phyloP scores from a whole-genome alignment of 1,284 basidiomycete genomes.

The Marasmius tenuissimus region DNA sequence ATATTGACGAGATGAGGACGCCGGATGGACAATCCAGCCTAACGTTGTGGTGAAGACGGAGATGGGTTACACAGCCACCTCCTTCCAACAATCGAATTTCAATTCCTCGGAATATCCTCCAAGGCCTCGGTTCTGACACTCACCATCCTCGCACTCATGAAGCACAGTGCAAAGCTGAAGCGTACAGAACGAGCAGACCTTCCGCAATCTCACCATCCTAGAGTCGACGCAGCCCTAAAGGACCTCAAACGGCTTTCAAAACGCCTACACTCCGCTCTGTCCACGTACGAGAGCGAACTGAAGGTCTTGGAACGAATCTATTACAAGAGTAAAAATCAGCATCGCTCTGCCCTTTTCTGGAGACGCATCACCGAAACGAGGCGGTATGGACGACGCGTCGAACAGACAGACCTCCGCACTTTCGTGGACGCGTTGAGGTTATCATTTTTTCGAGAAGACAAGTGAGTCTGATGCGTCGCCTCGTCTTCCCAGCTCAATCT shows the following conservation, averaged over 20 bases:
- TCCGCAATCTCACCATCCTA: conserved; percentile 24
- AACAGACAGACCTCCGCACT: conserved; percentile 39
- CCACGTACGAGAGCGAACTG: conserved; percentile 52
- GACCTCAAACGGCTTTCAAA: conserved; percentile 54
- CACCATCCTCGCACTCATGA: neutral
- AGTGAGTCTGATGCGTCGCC: conserved; percentile 33
- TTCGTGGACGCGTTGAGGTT: conserved; percentile 48
- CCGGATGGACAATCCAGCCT: neutral
- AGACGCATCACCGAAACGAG: conserved; percentile 60
- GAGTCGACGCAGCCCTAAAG: conserved; percentile 59
- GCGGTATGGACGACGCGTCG: conserved; percentile 51
- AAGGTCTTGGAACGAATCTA: conserved; percentile 65
- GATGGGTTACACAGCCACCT: neutral
- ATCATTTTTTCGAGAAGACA: conserved; percentile 57
- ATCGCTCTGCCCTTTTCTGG: conserved; percentile 72
- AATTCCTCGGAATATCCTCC: neutral
- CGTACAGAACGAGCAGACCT: neutral
- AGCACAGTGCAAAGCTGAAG: neutral
- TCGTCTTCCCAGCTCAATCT: neutral
- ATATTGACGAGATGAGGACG: neutral
- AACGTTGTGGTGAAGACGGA: neutral
- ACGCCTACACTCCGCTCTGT: conserved; percentile 44
- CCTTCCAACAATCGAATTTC: neutral
- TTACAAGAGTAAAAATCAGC: conserved; percentile 82
- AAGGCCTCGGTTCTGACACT: no score